phyloP scores from a whole-genome alignment of 305 asterid species.

The Euphrasia arctica region DNA sequence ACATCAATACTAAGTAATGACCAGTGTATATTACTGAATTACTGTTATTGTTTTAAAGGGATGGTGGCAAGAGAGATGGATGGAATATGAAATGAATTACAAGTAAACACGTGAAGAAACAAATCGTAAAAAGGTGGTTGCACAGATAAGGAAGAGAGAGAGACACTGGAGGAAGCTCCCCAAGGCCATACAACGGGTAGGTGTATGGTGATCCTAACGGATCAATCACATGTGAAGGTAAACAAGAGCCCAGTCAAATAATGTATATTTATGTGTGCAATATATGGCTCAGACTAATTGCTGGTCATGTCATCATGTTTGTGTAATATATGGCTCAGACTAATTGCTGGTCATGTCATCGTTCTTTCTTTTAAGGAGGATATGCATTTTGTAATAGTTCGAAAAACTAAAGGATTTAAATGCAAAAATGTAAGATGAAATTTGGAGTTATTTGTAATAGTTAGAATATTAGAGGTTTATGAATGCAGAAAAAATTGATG shows the following conservation, averaged over 20 bases:
- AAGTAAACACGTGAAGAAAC: background rate
- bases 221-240: constrained; percentile 4
- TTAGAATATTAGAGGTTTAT: background rate
- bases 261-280: too few species aligned
- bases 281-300: too few species aligned
- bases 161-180: constrained; percentile 99
- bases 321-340: constrained; percentile 3
- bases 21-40: too few species aligned
- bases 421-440: background rate
- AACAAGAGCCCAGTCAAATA: background rate
- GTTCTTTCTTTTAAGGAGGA: constrained; percentile 15
- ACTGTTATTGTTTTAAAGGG: too few species aligned
- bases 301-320: background rate
- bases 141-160: constrained; percentile 20
- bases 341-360: background rate
- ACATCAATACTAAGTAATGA: too few species aligned
- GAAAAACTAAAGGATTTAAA: background rate
- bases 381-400: background rate
- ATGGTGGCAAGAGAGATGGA: too few species aligned
- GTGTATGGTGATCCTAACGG: constrained; percentile 81
- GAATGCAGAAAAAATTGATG: background rate
- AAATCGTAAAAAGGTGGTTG: constrained; percentile 4
- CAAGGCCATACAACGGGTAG: constrained; percentile 90
- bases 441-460: background rate
- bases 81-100: background rate